Evolutionary conservation across 208 protist species (phyloP).

Genomic region (Trypanosoma theileri): DNA sequence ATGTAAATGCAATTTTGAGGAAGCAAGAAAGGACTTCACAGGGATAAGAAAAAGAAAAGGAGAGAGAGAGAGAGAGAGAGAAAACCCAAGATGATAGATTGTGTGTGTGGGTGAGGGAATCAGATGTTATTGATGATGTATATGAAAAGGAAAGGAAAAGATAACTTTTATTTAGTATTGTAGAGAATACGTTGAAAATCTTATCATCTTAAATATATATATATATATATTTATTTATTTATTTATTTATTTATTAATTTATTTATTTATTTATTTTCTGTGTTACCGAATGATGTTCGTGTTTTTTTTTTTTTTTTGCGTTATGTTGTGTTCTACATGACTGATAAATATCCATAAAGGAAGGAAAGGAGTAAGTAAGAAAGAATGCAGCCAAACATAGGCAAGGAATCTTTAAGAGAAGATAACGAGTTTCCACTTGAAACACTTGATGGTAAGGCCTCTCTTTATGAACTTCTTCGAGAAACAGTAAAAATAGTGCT

Average conservation of each 20-base stretch:
- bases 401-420: neutral
- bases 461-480: slow-evolving; percentile 7
- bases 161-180: too few species aligned
- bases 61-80: too few species aligned
- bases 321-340: neutral
- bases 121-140: too few species aligned
- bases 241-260: neutral
- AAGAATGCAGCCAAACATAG: neutral
- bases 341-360: neutral
- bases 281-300: neutral
- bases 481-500: slow-evolving; percentile 60
- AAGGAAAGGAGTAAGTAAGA: neutral
- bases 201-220: too few species aligned
- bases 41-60: too few species aligned
- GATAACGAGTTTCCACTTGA: neutral
- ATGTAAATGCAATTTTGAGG: neutral
- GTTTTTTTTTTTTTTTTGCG: neutral
- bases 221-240: too few species aligned
- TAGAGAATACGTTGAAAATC: too few species aligned
- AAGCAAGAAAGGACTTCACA: neutral
- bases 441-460: neutral
- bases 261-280: neutral
- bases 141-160: too few species aligned
- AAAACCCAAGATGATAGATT: too few species aligned
- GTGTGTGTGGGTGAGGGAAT: too few species aligned